Evolutionary conservation across 2,329 filamentous ascomycete species (phyloP).

Genomic region (Penicillium carneum): DNA sequence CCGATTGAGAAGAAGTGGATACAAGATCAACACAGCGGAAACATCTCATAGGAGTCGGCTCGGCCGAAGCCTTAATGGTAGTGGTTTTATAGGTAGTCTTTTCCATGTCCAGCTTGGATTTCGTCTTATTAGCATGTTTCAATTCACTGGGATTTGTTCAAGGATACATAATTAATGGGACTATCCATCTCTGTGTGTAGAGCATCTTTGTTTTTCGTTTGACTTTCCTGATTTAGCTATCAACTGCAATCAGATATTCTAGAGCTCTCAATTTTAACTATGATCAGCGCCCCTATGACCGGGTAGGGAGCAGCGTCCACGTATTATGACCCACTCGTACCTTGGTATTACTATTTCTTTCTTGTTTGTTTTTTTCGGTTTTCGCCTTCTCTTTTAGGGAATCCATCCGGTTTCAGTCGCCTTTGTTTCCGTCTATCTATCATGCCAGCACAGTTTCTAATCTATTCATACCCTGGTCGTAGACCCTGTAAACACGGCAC

Average conservation of each 20-base stretch:
- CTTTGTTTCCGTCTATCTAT: not conserved
- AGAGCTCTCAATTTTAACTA: constrained; percentile 20
- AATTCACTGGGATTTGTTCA: constrained; percentile 9
- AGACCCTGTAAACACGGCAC: constrained; percentile 9
- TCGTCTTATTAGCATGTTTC: constrained; percentile 25
- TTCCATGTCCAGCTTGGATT: not conserved
- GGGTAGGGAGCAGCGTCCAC: constrained; percentile 8
- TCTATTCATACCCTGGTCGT: not conserved
- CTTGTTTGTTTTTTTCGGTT: not conserved
- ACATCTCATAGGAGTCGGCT: constrained; percentile 31
- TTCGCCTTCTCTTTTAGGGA: constrained; percentile 9
- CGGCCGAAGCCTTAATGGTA: constrained; percentile 31
- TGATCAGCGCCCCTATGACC: constrained; percentile 25
- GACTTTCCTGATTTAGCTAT: not conserved
- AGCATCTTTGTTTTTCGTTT: not conserved
- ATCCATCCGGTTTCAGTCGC: constrained; percentile 17
- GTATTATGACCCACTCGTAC: constrained; percentile 5
- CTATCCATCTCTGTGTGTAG: not conserved
- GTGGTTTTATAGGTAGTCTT: constrained; percentile 23
- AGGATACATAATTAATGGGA: constrained; percentile 24
- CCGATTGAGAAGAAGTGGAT: constrained; percentile 33
- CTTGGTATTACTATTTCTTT: not conserved
- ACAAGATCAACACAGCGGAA: constrained; percentile 28
- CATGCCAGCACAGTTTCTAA: not conserved
- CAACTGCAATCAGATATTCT: not conserved